Percentiles rank a stretch among this genome's conserved stretches.
phyloP scores from a whole-genome alignment of 75 land plant genomes.

The Pinus taeda region DNA sequence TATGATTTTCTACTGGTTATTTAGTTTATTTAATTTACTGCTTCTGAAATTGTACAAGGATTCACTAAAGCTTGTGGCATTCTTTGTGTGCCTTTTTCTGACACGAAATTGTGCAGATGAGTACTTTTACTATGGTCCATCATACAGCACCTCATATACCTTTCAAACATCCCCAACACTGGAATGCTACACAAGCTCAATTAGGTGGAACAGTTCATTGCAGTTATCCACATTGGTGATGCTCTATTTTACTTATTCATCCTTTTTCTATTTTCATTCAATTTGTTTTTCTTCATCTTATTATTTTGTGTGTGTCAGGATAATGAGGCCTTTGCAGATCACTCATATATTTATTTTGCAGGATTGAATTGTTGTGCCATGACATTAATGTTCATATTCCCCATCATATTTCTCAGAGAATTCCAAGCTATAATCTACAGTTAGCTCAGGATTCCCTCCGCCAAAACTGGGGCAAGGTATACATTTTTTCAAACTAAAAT shows the following conservation, averaged over 20 bases:
- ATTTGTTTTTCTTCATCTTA: too few species aligned
- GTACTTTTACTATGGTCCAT: constrained; percentile 97
- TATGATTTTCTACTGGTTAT: too few species aligned
- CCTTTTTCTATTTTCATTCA: too few species aligned
- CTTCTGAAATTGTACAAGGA: too few species aligned
- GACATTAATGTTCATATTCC: constrained; percentile 97
- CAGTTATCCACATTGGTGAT: constrained; percentile 83
- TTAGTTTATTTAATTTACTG: too few species aligned
- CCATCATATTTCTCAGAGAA: constrained; percentile 84
- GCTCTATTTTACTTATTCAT: too few species aligned
- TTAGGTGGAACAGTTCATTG: constrained; percentile 96
- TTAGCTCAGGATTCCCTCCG: constrained; percentile 82
- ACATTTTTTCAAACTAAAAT: background rate
- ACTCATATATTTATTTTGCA: constrained; percentile 7
- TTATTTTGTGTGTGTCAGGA: too few species aligned
- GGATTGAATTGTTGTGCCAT: constrained; percentile 92
- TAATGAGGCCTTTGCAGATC: too few species aligned
- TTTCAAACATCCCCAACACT: constrained; percentile 66
- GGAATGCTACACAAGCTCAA: constrained; percentile 91
- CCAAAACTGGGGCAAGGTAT: constrained; percentile 93
- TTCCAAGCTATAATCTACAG: constrained; percentile 88
- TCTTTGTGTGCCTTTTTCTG: too few species aligned
- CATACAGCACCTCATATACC: constrained; percentile 98
- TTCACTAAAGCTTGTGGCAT: too few species aligned
- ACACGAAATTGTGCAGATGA: constrained; percentile 54